Evolutionary conservation across 1,284 basidiomycete species (phyloP).

Genomic region (Irpex sp.): DNA sequence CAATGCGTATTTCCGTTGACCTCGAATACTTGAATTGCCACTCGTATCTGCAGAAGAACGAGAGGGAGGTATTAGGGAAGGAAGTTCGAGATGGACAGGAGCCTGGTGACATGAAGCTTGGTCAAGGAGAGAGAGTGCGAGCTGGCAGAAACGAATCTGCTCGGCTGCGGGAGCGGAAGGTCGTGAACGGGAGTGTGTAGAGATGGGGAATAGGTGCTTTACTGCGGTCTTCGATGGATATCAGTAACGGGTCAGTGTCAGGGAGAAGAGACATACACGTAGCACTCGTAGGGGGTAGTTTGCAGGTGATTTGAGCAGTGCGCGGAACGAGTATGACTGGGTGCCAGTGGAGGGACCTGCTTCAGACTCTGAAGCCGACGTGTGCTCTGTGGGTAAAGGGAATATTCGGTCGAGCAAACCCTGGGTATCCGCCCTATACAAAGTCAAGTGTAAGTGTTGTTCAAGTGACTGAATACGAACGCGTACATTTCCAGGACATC

Average conservation of each 20-base stretch:
- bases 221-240: slow-evolving; percentile 48
- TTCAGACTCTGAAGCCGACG: slow-evolving; percentile 18
- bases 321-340: slow-evolving; percentile 54
- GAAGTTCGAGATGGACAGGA: slow-evolving; percentile 41
- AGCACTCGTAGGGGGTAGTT: slow-evolving; percentile 51
- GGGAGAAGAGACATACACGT: slow-evolving; percentile 34
- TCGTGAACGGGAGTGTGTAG: slow-evolving; percentile 57
- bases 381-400: slow-evolving; percentile 42
- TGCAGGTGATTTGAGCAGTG: slow-evolving; percentile 52
- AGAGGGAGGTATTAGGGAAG: slow-evolving; percentile 38
- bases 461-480: not conserved
- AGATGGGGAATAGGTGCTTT: slow-evolving; percentile 61
- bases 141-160: slow-evolving; percentile 69
- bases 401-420: slow-evolving; percentile 79
- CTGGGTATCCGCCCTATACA: slow-evolving; percentile 59
- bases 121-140: slow-evolving; percentile 66
- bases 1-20: slow-evolving; percentile 58
- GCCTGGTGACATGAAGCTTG: slow-evolving; percentile 55
- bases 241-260: slow-evolving; percentile 2
- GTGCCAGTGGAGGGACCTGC: slow-evolving; percentile 21
- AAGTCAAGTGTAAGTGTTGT: not conserved
- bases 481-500: slow-evolving; percentile 73
- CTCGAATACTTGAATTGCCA: slow-evolving; percentile 23
- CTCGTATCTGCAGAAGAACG: slow-evolving; percentile 23
- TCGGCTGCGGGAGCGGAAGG: slow-evolving; percentile 59